Conservation (phyloP, 805 yeast species). For the Ogataea zsoltii region DNA sequence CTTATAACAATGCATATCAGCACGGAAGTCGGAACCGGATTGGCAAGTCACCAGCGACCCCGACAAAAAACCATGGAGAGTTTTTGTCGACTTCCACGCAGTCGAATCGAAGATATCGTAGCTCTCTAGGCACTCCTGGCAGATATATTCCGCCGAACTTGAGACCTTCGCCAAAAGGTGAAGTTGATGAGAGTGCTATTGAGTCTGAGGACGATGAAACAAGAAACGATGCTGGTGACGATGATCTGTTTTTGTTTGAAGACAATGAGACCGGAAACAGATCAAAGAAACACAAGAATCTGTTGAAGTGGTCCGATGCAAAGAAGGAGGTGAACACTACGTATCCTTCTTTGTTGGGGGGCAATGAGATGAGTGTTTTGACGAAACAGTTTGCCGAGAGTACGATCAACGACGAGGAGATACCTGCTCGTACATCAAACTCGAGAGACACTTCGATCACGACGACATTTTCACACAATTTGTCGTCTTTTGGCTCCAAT, state of each 20-base stretch:
- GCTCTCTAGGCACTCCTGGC: slow-evolving; percentile 41
- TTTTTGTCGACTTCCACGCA: slow-evolving; percentile 1
- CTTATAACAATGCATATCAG: slow-evolving; percentile 5
- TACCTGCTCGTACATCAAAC: background rate
- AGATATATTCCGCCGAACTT: slow-evolving; percentile 75
- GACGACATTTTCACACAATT: slow-evolving; percentile 27
- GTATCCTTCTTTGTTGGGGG: slow-evolving; percentile 26
- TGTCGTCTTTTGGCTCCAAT: slow-evolving; percentile 29
- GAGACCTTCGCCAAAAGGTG: slow-evolving; percentile 44
- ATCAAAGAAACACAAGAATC: slow-evolving; percentile 1
- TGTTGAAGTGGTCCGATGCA: slow-evolving; percentile 9
- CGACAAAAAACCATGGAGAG: slow-evolving; percentile 8
- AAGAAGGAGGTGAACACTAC: slow-evolving; percentile 19
- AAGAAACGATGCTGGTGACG: slow-evolving; percentile 25
- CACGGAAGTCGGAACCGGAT: slow-evolving; percentile 18
- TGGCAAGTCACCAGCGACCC: slow-evolving; percentile 19
- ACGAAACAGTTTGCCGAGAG: slow-evolving; percentile 22
- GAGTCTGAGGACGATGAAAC: slow-evolving; percentile 35
- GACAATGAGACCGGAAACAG: slow-evolving; percentile 20
- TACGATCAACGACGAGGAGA: slow-evolving; percentile 7
- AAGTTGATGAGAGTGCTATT: slow-evolving; percentile 21
- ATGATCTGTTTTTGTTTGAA: slow-evolving; percentile 42
- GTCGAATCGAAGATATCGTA: slow-evolving; percentile 19
- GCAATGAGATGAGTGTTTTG: slow-evolving; percentile 15
- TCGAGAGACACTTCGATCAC: slow-evolving; percentile 32